These are phyloP conservation scores for Colletotrichum musae DNA, from an alignment of 2,329 filamentous ascomycete genomes.

Conservation along the genomic window DNA sequence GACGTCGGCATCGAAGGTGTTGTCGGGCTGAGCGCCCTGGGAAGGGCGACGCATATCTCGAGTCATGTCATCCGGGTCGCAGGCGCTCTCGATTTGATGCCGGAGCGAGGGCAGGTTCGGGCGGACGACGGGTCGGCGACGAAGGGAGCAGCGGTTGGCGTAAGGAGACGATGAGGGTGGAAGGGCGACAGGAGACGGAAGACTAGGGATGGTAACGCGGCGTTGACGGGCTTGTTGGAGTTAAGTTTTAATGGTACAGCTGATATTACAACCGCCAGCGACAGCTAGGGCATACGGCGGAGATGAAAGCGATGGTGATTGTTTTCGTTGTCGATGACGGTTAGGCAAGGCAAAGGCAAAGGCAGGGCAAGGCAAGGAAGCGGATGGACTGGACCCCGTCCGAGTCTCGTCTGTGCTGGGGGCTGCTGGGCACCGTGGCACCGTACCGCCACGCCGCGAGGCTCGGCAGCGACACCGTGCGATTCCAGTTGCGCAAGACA, in stretches of 20 bases:
- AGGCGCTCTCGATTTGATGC: conserved; percentile 29
- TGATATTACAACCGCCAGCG: conserved; percentile 29
- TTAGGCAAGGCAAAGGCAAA: conserved; percentile 6
- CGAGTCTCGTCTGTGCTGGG: conserved; percentile 3
- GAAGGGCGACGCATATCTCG: conserved; percentile 57
- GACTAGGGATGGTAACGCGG: neutral
- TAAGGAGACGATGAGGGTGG: neutral
- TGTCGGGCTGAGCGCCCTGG: conserved; percentile 50
- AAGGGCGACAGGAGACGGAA: neutral
- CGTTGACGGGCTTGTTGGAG: conserved; percentile 1
- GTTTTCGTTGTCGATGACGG: conserved; percentile 16
- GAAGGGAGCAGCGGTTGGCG: conserved; percentile 18
- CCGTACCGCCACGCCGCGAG: conserved; percentile 32
- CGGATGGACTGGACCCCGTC: conserved; percentile 5
- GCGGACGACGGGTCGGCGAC: conserved; percentile 17
- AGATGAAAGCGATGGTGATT: conserved; percentile 26
- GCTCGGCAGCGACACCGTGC: conserved; percentile 31
- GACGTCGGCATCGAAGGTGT: conserved; percentile 61
- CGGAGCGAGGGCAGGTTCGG: conserved; percentile 4
- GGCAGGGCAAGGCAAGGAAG: conserved; percentile 14
- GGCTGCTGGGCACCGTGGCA: conserved; percentile 35
- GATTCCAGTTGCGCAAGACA: neutral
- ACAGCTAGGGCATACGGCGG: conserved; percentile 22
- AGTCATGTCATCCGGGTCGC: conserved; percentile 62
- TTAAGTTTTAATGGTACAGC: conserved; percentile 17